Conservation (phyloP, 805 yeast species). For the Tetrapisispora phaffii region DNA sequence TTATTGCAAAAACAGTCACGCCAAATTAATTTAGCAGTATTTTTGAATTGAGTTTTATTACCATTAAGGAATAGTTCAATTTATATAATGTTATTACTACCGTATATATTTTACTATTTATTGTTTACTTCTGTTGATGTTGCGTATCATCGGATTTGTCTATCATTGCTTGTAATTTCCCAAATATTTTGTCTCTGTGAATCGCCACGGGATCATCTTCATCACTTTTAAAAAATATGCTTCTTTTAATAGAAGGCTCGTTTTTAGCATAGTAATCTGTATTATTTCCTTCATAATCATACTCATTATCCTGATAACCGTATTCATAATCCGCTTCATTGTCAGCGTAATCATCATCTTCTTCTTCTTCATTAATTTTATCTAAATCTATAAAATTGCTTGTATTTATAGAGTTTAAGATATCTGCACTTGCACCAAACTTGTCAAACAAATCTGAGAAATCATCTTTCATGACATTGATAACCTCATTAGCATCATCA, state of each 20-base stretch:
- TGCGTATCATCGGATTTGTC: conserved; percentile 22
- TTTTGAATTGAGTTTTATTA: too few relatives aligned
- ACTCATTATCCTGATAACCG: conserved; percentile 45
- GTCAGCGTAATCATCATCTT: conserved; percentile 21
- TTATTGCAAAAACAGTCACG: neutral
- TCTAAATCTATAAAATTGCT: conserved; percentile 29
- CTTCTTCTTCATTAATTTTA: conserved; percentile 23
- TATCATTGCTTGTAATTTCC: conserved; percentile 46
- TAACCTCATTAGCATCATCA: neutral
- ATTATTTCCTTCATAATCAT: conserved; percentile 21
- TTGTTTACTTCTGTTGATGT: too few relatives aligned
- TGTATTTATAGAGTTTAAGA: conserved; percentile 17
- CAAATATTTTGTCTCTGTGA: conserved; percentile 55
- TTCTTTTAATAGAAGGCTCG: conserved; percentile 36
- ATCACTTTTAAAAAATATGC: conserved; percentile 48
- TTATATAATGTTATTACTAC: too few relatives aligned
- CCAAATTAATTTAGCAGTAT: too few relatives aligned
- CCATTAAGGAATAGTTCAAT: too few relatives aligned
- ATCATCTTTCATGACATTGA: conserved; percentile 2
- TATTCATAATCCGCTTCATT: conserved; percentile 63
- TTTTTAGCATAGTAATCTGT: conserved; percentile 45
- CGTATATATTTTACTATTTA: too few relatives aligned
- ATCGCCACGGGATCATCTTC: conserved; percentile 51
- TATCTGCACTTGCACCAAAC: conserved; percentile 15
- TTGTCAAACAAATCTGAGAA: conserved; percentile 18